phyloP scores from a whole-genome alignment of 2,329 filamentous ascomycete species.

The Aspergillus pseudonomiae region DNA sequence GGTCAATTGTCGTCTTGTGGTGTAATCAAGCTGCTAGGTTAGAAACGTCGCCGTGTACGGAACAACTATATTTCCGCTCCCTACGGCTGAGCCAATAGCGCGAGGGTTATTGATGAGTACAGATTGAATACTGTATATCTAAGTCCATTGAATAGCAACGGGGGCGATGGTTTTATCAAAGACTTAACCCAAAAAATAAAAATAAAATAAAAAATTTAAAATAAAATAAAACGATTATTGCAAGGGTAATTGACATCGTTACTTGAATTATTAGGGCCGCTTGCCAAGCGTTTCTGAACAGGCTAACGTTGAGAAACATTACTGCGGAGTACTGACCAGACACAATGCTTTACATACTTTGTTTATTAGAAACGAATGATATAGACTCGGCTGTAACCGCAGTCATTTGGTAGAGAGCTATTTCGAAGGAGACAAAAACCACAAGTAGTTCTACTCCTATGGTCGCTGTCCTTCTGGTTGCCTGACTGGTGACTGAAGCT shows the following conservation, averaged over 20 bases:
- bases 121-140: neutral
- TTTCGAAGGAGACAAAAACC: neutral
- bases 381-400: neutral
- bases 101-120: neutral
- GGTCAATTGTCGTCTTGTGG: neutral
- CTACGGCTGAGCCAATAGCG: neutral
- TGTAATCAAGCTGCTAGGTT: neutral
- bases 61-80: constrained; percentile 12
- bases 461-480: neutral
- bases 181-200: neutral
- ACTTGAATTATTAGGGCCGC: neutral
- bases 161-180: neutral
- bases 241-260: neutral
- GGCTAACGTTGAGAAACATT: neutral
- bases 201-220: no score
- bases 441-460: neutral
- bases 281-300: neutral
- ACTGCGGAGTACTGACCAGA: neutral
- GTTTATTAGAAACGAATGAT: neutral
- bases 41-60: constrained; percentile 3
- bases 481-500: neutral
- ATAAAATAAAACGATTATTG: neutral
- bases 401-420: neutral
- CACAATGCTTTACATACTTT: neutral
- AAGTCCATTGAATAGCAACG: neutral